Evolutionary conservation across 2,329 filamentous ascomycete genomes (phyloP), one percentile per base, ranked within the genome.

Genomic region (Didymella keratinophila): DNA sequence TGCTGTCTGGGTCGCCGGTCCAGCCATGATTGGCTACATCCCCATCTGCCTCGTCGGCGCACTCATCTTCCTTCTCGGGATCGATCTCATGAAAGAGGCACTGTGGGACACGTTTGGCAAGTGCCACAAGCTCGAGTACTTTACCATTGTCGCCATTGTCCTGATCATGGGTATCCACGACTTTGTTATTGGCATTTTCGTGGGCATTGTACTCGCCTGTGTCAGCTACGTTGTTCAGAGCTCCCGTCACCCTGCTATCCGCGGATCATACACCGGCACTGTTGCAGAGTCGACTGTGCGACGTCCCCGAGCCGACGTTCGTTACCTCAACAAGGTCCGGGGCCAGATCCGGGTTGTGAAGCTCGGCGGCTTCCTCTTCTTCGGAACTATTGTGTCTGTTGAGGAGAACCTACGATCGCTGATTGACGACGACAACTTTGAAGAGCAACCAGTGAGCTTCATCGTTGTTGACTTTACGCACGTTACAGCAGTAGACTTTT

Each of bases 11-110:
- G 80, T 95, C 46, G 85, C 94, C 52, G 95, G 95, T 0, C 94
- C 95, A 1, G 87, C 87, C 7, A 87, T 97, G 60, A 95, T 99
- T 69, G 94, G 94, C 1, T 98, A 88, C 71, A 97, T 99, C 53
- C 95, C 95, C 0, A 89, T 98, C 61, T 96, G 97, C 88, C 93
- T 99, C 76, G 95, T 99, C 3, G 95, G 93, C 12, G 93, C 92
- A 9, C 82, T 99, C 52, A 99, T 99, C 65, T 99, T 97, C 74
- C 87, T 96, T 61, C 87, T 99, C 14, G 95, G 95, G 1, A 95
- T 99, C 69, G 94, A 98, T 72, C 83, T 99, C 30, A 83, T 98
- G 59, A 81, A 91, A 57, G 95, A 99, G 76, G 95, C 95, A 2
- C 80, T 99, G 4, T 92, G 93, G 81, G 86, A 91, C 56, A 96